These are phyloP conservation scores for Funneliformis mosseae DNA, from an alignment of 192 early-diverging fungal species.

Conservation along the genomic window DNA sequence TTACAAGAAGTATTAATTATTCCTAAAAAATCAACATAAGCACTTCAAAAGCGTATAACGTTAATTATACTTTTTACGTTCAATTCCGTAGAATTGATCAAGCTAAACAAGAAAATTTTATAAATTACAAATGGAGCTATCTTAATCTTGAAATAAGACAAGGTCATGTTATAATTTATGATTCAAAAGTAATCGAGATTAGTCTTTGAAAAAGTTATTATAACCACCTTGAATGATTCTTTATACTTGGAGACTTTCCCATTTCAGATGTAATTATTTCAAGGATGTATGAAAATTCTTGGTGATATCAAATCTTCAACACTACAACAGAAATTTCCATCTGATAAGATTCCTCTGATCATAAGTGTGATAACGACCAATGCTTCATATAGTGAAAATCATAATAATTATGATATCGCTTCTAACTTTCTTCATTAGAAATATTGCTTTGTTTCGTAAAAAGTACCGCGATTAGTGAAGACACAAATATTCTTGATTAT, in stretches of 20 bases:
- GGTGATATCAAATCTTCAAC: conserved; percentile 22
- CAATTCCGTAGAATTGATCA: neutral
- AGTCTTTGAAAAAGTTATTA: conserved; percentile 8
- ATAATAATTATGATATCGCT: neutral
- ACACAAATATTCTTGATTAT: conserved; percentile 12
- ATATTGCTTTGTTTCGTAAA: conserved; percentile 33
- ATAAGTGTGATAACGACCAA: neutral
- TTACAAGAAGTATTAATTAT: conserved; percentile 3
- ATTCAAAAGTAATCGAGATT: conserved; percentile 30
- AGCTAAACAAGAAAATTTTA: no score
- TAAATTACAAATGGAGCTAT: conserved; percentile 20
- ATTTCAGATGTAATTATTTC: conserved; percentile 31
- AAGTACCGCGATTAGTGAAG: conserved; percentile 15
- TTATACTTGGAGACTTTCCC: conserved; percentile 18
- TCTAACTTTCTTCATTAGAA: conserved; percentile 32
- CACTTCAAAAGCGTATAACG: conserved; percentile 9
- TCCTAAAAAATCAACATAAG: neutral
- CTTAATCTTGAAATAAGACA: conserved; percentile 11
- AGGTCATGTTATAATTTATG: conserved; percentile 28
- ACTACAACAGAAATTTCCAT: conserved; percentile 21
- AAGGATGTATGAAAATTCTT: conserved; percentile 5
- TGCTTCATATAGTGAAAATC: neutral
- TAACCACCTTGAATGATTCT: neutral
- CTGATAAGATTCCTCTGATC: conserved; percentile 6
- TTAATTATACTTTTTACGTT: neutral